Conservation (phyloP, 371 early-diverging fungal genomes). For the Mucor lusitanicus region DNA sequence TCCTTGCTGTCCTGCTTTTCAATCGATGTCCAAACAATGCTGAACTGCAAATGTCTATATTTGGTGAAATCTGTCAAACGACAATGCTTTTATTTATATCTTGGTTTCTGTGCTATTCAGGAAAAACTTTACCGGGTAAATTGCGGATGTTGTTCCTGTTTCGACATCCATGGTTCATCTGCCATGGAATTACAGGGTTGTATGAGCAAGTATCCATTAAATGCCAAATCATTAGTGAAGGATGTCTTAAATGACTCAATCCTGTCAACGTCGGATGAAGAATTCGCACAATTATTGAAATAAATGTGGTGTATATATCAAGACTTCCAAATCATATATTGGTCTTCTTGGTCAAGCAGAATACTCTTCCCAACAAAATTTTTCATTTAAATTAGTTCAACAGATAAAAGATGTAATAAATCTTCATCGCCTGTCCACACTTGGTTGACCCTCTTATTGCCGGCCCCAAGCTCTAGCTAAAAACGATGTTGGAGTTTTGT, state of each 20-base stretch:
- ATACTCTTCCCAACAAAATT: too few relatives aligned
- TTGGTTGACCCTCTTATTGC: slow-evolving; percentile 20
- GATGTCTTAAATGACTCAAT: too few relatives aligned
- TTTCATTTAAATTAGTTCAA: background rate
- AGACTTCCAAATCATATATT: too few relatives aligned
- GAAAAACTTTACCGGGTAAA: background rate
- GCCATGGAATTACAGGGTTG: too few relatives aligned
- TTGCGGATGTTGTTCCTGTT: background rate
- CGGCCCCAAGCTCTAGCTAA: slow-evolving; percentile 33
- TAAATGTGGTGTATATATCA: too few relatives aligned
- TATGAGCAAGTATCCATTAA: too few relatives aligned
- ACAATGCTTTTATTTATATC: background rate
- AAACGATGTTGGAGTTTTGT: slow-evolving; percentile 21
- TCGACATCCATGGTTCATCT: too few relatives aligned
- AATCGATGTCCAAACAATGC: background rate
- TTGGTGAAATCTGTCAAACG: background rate
- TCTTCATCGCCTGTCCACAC: slow-evolving; percentile 36
- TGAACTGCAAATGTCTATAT: background rate
- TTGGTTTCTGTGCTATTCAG: background rate
- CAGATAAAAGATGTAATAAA: background rate
- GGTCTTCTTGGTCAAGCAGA: too few relatives aligned
- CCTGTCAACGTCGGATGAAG: too few relatives aligned
- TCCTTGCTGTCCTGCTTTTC: background rate
- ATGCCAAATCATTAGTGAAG: too few relatives aligned
- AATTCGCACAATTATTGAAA: too few relatives aligned